Evolutionary conservation across 495 filamentous ascomycete species (phyloP).

Genomic region (Hypoxylon perforatum): DNA sequence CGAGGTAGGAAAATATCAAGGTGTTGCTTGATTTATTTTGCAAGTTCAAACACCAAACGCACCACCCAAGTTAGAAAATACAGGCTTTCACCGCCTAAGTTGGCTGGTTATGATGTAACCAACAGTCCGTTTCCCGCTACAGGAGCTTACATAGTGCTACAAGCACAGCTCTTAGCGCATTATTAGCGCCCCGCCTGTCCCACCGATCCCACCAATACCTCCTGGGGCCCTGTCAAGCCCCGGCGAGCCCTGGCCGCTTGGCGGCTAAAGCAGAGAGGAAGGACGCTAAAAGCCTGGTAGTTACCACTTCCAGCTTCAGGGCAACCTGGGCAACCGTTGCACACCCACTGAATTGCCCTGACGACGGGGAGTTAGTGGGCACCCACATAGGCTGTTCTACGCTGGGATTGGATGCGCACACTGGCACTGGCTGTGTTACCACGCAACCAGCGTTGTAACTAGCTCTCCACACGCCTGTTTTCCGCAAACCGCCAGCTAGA

Average conservation of each 20-base stretch:
- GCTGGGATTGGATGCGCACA: slow-evolving; percentile 31
- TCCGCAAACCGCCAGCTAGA: slow-evolving; percentile 31
- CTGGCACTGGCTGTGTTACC: slow-evolving; percentile 38
- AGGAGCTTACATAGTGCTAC: slow-evolving; percentile 1
- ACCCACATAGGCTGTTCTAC: slow-evolving; percentile 17
- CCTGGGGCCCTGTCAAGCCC: slow-evolving; percentile 15
- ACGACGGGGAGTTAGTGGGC: slow-evolving; percentile 34
- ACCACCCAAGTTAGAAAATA: slow-evolving; percentile 12
- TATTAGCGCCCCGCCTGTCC: slow-evolving; percentile 38
- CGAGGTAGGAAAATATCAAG: background rate
- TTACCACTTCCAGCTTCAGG: slow-evolving; percentile 40
- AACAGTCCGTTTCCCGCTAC: slow-evolving; percentile 31
- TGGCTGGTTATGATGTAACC: slow-evolving; percentile 39
- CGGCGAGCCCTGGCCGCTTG: slow-evolving; percentile 32
- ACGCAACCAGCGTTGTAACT: slow-evolving; percentile 33
- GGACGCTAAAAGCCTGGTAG: slow-evolving; percentile 19
- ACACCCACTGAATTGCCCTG: slow-evolving; percentile 41
- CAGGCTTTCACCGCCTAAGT: slow-evolving; percentile 33
- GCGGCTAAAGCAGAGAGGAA: slow-evolving; percentile 32
- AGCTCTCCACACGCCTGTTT: slow-evolving; percentile 23
- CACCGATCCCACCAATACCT: slow-evolving; percentile 23
- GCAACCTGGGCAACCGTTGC: slow-evolving; percentile 32
- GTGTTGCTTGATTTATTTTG: background rate
- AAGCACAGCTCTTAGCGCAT: slow-evolving; percentile 17
- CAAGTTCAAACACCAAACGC: slow-evolving; percentile 28